Evolutionary conservation across 106 monocot species (phyloP), one percentile per base, ranked within the genome.

Genomic region (Dioscorea zingiberensis): DNA sequence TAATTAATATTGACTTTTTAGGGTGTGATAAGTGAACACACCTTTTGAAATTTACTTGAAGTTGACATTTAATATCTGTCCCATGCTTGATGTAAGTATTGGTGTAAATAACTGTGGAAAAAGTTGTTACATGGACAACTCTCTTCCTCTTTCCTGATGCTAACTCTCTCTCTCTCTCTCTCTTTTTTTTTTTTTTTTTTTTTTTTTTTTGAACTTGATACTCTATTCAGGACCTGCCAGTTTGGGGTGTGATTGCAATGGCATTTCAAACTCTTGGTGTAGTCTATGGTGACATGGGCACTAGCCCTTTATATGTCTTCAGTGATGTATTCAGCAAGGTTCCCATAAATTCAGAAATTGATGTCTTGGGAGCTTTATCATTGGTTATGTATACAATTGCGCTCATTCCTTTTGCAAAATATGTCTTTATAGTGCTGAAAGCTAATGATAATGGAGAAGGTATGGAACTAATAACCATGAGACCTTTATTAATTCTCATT

Each of bases 181-280:
- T n/a, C n/a, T n/a, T n/a, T 27, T 29, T 30, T 18, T 15, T 29
- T 32, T 13, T 57, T 49, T 48, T 65, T 46, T 47, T 21, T 13
- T 24, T 19, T 49, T 18, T 2, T 49, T 51, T 4, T 32, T 26
- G 2, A 27, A 12, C 7, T 27, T 62, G 0, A 16, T 62, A 28
- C 30, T 30, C 61, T 26, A 30, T 38, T 61, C 86, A 93, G 93
- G 83, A 83, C 14, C 15, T 72, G 15, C 72, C 89, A 14, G 25
- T 76, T 30, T 86, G 85, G 93, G 71, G 62, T 62, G 86, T 83
- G 18, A 54, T 93, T 63, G 75, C 86, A 23, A 89, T 94, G 93
- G 89, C 93, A 57, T 94, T 94, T 69, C 93, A 94, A 81, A 94
- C 93, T 78, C 93, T 94, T 58, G 93, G 93, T 58, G 89, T 94